Base-by-base conservation (phyloP, 2,329 filamentous ascomycete species). In the Verticillium longisporum region DNA sequence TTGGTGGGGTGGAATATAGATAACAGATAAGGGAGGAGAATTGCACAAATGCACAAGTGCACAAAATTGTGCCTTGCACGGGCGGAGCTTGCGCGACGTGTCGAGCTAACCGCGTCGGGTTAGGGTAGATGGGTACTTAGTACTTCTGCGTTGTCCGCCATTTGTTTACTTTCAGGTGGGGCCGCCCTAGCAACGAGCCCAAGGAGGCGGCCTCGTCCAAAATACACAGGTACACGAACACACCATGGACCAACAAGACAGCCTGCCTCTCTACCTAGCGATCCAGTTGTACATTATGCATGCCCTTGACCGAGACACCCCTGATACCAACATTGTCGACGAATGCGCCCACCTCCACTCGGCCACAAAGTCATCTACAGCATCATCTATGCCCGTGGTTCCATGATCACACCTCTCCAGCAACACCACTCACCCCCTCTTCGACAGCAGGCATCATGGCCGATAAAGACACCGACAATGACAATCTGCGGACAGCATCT, bases 401-500 rank as follows among this genome's bases (percentile, higher is more conserved):
- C 57, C 26, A 54, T 53, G 37, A 58, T 56, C 55, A 57, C 50
- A 60, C 45, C 13, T 53, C 31, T 60, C 59, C 54, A 45, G 11
- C 57, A 13, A 53, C 33, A 38, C 38, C 58, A 36, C 14, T 4
- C 13, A 34, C 31, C 55, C 50, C 6, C 18, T 21, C 18, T 21
- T 59, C 62, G 59, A 45, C 45, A 57, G 57, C 53, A 34, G 61
- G 61, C 69, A 73, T 61, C 62, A 84, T 84, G 82, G 78, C 81
- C 67, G 84, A 86, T 70, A 75, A 78, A 59, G 83, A 87, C 53
- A 88, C 81, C 67, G 84, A 86, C 70, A 75, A 78, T 59, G 83
- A 87, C 53, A 88, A 87, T 69, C 77, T 89, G 55, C 82, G 81
- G 62, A 87, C 86, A 68, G 87, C 87, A 14, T 89, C 87, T 72